Evolutionary conservation across 129 eudicot species (phyloP), one percentile per base, ranked within the genome.

Genomic region (Artemisia argyi): DNA sequence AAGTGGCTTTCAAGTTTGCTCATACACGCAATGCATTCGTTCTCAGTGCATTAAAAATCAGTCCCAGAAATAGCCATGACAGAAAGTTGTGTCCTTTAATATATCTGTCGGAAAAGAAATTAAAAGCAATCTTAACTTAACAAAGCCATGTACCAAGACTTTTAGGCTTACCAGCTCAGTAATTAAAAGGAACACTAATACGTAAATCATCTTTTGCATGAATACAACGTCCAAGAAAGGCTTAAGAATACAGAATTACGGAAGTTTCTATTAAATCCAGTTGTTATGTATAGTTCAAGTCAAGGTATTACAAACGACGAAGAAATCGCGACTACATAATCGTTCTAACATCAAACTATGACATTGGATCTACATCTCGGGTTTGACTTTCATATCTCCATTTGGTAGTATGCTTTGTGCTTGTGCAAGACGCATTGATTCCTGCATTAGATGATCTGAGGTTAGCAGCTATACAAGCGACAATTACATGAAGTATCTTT

Each of bases 301-400:
- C 49, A 14, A 46, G 19, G 60, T 12, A 56, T 59, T 75, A 68
- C 51, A 71, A 18, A 49, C 44, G 49, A 1, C 9, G 50, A 18
- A 47, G 66, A 58, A 16, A 46, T 14, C 3, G 22, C 61, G 55
- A 72, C 77, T 62, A 20, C 64, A 73, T 42, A 72, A 80, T 73
- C 73, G 16, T 61, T 65, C 68, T 32, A 70, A 58, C 65, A 65
- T 18, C 7, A 56, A 56, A 19, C 64, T 53, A 57, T 28, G 32
- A 69, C 69, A 74, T 14, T 50, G 35, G 13, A 12, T 73, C 84
- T 74, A 91, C 46, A 84, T 80, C 82, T 91, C 96, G 4, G 86
- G 73, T 76, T 91, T 86, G 57, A 83, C 82, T 71, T 92, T 92
- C 62, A 85, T 83, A 57, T 92, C 98, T 62, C 98, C 96, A 76